Evolutionary conservation across 768 basidiomycete species (phyloP), one percentile per base, ranked within the genome.

Genomic region (Collybia mongolica): DNA sequence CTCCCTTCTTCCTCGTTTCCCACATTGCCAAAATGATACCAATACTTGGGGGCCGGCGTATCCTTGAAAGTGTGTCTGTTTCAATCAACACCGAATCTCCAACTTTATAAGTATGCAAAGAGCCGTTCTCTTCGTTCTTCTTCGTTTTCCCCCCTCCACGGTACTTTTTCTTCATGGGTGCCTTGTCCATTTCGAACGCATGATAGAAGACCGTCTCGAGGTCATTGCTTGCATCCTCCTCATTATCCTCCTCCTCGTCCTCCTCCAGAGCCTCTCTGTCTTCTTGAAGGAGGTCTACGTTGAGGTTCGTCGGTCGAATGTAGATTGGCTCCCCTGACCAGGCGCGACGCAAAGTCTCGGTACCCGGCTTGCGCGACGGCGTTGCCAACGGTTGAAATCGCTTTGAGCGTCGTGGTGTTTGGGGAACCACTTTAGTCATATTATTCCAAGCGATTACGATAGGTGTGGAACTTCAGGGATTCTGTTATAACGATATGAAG

Each of bases 11-110:
- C 59, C 65, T 56, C 2, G 71, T 68, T 48, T 86, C 79, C 85
- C 87, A 90, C 73, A 92, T 80, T 0, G 84, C 72, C 15, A 80
- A 69, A 41, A 92, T 83, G 37, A 90, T 82, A 3, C 80, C 90
- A 44, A 90, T 69, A 54, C 87, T 89, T 0, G 82, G 80, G 9
- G 71, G 70, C 28, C 62, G 72, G 49, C 66, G 74, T 23, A 66
- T 63, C 42, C 63, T 71, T 17, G 66, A 70, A 3, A 74, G 58
- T 2, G 77, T 75, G 39, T 72, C 66, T 0, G 76, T 78, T 50
- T 79, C 70, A 17, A 91, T 72, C 29, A 83, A 73, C 2, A 91
- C 80, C 0, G 85, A 82, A 61, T 90, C 86, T 1, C 89, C 90
- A 5, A 88, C 65, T 1, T 56, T 63, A 58, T 79, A 90, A 11